Percentiles rank a stretch among this genome's conserved stretches.
Conservation (phyloP, 1,139 yeast species). For the Zygotorulaspora mrakii region DNA sequence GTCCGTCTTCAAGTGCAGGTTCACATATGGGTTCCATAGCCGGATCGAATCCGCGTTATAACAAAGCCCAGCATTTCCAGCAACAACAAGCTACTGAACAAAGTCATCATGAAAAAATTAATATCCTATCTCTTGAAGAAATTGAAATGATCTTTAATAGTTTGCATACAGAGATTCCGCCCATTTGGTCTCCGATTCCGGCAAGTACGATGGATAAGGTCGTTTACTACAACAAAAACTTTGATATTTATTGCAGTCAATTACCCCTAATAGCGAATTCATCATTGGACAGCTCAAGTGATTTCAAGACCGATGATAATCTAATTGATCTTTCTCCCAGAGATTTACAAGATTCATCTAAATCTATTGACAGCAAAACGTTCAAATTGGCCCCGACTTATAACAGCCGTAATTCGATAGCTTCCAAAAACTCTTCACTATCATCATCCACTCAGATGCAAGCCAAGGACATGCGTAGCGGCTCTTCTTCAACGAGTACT, state of each 20-base stretch:
- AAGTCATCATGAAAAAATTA: constrained; percentile 19
- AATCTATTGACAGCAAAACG: constrained; percentile 13
- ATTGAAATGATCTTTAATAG: constrained; percentile 39
- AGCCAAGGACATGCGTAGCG: constrained; percentile 7
- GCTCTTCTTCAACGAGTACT: constrained; percentile 12
- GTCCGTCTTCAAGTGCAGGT: constrained; percentile 12
- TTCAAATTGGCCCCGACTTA: constrained; percentile 12
- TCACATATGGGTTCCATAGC: constrained; percentile 12
- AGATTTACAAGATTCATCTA: constrained; percentile 15
- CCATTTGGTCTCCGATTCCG: constrained; percentile 55
- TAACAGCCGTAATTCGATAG: constrained; percentile 5
- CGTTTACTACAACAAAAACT: constrained; percentile 55
- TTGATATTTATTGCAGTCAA: constrained; percentile 54
- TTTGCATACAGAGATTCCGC: constrained; percentile 26
- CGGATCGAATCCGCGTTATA: constrained; percentile 3
- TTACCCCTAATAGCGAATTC: constrained; percentile 47
- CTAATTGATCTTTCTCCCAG: constrained; percentile 26
- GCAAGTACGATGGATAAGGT: constrained; percentile 49
- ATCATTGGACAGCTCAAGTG: constrained; percentile 36
- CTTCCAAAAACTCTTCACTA: constrained; percentile 13
- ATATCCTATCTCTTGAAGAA: constrained; percentile 36
- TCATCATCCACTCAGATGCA: constrained; percentile 15
- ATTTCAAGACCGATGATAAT: constrained; percentile 32
- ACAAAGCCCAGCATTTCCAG: constrained; percentile 6
- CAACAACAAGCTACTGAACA: constrained; percentile 9